A percentile compares a stretch with the other conserved stretches of the same genome.
phyloP scores from a whole-genome alignment of 2,329 filamentous ascomycete genomes.

The Eutypa lata region DNA sequence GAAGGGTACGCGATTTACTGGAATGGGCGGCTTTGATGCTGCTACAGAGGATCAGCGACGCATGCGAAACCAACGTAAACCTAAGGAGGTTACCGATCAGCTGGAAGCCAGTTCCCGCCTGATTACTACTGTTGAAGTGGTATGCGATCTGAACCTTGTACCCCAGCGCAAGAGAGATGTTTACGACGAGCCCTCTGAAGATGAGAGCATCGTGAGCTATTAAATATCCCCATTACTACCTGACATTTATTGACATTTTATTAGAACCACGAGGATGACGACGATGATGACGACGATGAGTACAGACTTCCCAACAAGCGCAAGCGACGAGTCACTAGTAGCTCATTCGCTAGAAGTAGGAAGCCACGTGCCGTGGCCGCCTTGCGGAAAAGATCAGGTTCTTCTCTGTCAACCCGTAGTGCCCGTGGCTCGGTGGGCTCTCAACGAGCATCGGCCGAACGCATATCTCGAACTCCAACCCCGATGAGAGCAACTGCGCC shows the following conservation, averaged over 20 bases:
- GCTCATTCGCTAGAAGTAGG: neutral
- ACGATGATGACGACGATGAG: neutral
- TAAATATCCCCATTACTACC: neutral
- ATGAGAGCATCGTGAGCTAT: slow-evolving; percentile 46
- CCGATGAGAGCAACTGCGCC: slow-evolving; percentile 15
- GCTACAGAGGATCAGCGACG: slow-evolving; percentile 70
- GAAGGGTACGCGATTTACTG: slow-evolving; percentile 72
- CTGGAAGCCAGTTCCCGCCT: slow-evolving; percentile 63
- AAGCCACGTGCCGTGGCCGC: neutral
- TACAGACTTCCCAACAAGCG: neutral
- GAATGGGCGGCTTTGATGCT: slow-evolving; percentile 80
- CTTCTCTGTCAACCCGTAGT: neutral
- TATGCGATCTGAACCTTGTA: slow-evolving; percentile 54
- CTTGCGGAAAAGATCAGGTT: neutral
- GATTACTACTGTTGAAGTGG: slow-evolving; percentile 62
- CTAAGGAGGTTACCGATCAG: slow-evolving; percentile 64
- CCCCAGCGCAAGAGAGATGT: slow-evolving; percentile 54
- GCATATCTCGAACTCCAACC: slow-evolving; percentile 1
- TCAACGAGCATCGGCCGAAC: slow-evolving; percentile 13
- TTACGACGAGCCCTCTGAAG: slow-evolving; percentile 56
- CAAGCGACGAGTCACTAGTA: neutral
- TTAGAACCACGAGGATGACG: slow-evolving; percentile 9
- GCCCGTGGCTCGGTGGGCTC: neutral
- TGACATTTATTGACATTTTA: slow-evolving; percentile 5
- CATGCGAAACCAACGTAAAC: slow-evolving; percentile 76